phyloP scores from a whole-genome alignment of 257 asterid genomes.

The Solanum gandarillasii region DNA sequence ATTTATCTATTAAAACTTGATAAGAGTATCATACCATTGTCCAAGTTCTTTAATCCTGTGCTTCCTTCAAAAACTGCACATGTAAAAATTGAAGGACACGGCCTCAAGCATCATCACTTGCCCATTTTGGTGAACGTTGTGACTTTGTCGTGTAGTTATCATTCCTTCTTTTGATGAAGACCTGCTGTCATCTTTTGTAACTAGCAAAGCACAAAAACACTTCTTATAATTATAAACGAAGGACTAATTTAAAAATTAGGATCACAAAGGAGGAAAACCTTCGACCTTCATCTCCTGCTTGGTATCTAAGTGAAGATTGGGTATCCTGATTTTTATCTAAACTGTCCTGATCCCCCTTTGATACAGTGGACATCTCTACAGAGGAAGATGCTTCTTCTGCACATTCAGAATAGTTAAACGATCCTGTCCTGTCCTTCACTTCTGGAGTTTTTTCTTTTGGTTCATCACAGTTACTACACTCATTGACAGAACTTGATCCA shows the following conservation, averaged over 20 bases:
- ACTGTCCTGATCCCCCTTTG: background rate
- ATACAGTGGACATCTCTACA: background rate
- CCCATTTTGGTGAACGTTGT: constrained; percentile 6
- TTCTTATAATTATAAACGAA: background rate
- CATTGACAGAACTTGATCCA: background rate
- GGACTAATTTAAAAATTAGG: background rate
- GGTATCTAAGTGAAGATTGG: constrained; percentile 11
- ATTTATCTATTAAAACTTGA: background rate
- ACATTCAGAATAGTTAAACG: background rate
- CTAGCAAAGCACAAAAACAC: background rate
- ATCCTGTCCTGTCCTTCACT: background rate
- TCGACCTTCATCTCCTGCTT: constrained; percentile 24
- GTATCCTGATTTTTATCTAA: background rate
- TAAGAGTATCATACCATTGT: background rate
- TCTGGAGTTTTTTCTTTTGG: background rate
- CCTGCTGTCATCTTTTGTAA: constrained; percentile 1
- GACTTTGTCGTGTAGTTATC: background rate
- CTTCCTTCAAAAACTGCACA: constrained; percentile 15
- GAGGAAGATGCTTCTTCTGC: background rate
- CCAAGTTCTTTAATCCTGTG: background rate
- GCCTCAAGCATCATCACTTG: constrained; percentile 17
- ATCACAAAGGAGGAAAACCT: background rate
- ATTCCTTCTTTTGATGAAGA: constrained; percentile 1
- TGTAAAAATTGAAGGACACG: constrained; percentile 15
- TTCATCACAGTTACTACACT: background rate